These are phyloP conservation scores for Zea mays DNA, from an alignment of 176 grass and related monocot genomes.

Conservation along the genomic window DNA sequence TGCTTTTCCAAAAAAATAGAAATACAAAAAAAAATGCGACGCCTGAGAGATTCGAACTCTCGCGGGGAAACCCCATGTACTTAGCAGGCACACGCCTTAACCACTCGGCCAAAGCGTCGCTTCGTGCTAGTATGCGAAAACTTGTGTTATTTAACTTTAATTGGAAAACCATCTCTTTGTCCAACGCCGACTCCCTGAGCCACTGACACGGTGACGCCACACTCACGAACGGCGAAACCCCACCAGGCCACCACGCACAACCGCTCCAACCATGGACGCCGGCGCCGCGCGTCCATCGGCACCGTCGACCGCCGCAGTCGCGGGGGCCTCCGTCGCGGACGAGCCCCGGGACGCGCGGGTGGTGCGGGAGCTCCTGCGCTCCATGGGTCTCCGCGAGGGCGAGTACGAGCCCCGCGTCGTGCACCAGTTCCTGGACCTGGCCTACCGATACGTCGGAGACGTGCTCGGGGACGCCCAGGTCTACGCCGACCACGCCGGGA, in stretches of 20 bases:
- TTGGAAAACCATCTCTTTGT: neutral
- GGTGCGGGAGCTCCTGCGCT: conserved; percentile 86
- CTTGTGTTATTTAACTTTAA: too few relatives aligned
- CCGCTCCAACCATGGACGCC: conserved; percentile 38
- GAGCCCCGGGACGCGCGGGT: conserved; percentile 85
- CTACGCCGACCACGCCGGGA: conserved; percentile 87
- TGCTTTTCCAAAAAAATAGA: too few relatives aligned
- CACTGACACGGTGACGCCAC: neutral
- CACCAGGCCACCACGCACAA: neutral
- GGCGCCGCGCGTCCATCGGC: conserved; percentile 38
- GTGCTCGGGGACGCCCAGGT: conserved; percentile 79
- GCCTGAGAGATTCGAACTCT: conserved; percentile 95
- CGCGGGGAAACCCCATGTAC: conserved; percentile 97
- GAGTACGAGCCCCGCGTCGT: conserved; percentile 94
- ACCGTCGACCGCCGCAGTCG: conserved; percentile 9
- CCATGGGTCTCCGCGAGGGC: conserved; percentile 81
- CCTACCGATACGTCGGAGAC: conserved; percentile 89
- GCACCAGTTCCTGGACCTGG: conserved; percentile 91
- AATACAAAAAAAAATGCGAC: neutral
- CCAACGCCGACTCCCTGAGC: neutral
- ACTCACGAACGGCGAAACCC: neutral
- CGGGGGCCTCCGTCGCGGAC: conserved; percentile 36
- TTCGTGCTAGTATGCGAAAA: too few relatives aligned
- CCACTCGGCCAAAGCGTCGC: conserved; percentile 96
- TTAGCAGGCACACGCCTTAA: conserved; percentile 99